Evolutionary conservation across 202 grass and related monocot genomes (phyloP), one percentile per base, ranked within the genome.

Genomic region (Zizania palustris): DNA sequence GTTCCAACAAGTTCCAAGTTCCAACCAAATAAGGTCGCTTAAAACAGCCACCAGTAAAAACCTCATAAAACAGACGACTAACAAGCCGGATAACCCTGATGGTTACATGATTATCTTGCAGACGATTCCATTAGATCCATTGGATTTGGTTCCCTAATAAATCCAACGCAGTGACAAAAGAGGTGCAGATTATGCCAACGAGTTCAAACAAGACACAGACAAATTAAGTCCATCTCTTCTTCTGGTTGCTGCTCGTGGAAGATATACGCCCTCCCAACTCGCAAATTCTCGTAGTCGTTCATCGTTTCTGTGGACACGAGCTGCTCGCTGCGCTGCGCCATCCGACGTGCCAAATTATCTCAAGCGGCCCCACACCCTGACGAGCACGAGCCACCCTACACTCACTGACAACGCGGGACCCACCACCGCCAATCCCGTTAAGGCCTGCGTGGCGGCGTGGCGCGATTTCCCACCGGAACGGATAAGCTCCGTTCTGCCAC

Each of bases 321-420:
- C 45, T 34, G 5, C 60, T 77, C 59, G 86, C 45, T 2, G 44
- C n/a, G 43, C 82, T 77, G 51, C 82, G 66, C 86, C 86, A 55
- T 88, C 77, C 82, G 60, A 85, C 35, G 13, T 38, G 49, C 14
- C 86, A 81, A 77, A 85, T 88, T 88, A 88, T 88, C 86, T 53
- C 5, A 13, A 28, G 16, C 0, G 59, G 59, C 16, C 81, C 86
- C 71, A 80, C 58, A 0, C n/a, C 12, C 77, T 85, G 82, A 88
- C 77, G 72, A 22, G 13, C 28, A 14, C 1, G 3, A 36, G 36
- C 34, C 0, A 7, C 36, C 42, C 41, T 14, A 19, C 69, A 20
- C 48, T 64, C 76, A 72, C 81, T 84, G 81, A 88, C 81, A 66
- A 3, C 16, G 12, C 11, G 0, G 14, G 70, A 39, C 46, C 48